These are phyloP conservation scores for Passiflora organensis DNA, from an alignment of 345 rosid genomes.

Conservation along the genomic window DNA sequence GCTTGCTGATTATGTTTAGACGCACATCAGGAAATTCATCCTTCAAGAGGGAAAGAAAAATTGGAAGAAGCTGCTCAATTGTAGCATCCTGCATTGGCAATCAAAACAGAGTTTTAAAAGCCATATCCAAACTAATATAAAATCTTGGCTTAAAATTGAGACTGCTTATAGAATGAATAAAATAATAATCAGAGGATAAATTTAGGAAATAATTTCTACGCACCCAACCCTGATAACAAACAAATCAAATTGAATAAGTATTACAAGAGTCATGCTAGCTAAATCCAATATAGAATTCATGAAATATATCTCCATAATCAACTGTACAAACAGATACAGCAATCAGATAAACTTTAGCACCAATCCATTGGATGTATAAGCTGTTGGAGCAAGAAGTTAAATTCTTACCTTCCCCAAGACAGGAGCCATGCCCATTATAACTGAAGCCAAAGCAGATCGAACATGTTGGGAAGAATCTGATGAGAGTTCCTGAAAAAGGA, in stretches of 20 bases:
- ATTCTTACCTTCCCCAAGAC: conserved; percentile 54
- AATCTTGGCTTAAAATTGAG: background rate
- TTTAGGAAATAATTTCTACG: too few relatives aligned
- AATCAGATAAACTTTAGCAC: background rate
- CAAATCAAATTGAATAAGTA: too few relatives aligned
- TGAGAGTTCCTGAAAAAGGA: conserved; percentile 65
- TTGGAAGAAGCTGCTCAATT: conserved; percentile 94
- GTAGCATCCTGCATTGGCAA: conserved; percentile 70
- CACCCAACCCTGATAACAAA: too few relatives aligned
- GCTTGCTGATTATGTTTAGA: conserved; percentile 95
- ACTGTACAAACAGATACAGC: background rate
- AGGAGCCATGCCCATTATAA: conserved; percentile 99
- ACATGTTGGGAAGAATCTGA: conserved; percentile 98
- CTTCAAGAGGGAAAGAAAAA: conserved; percentile 87
- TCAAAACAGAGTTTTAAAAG: conserved; percentile 1
- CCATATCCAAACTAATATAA: background rate
- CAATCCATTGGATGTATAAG: background rate
- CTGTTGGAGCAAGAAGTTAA: background rate
- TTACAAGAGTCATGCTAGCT: too few relatives aligned
- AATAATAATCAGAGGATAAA: too few relatives aligned
- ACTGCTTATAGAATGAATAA: too few relatives aligned
- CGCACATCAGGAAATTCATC: conserved; percentile 99
- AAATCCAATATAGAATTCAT: too few relatives aligned
- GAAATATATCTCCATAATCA: background rate
- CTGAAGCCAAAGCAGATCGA: conserved; percentile 97